These are phyloP conservation scores for Serendipita sp. DNA, from an alignment of 768 basidiomycete genomes.

Conservation along the genomic window DNA sequence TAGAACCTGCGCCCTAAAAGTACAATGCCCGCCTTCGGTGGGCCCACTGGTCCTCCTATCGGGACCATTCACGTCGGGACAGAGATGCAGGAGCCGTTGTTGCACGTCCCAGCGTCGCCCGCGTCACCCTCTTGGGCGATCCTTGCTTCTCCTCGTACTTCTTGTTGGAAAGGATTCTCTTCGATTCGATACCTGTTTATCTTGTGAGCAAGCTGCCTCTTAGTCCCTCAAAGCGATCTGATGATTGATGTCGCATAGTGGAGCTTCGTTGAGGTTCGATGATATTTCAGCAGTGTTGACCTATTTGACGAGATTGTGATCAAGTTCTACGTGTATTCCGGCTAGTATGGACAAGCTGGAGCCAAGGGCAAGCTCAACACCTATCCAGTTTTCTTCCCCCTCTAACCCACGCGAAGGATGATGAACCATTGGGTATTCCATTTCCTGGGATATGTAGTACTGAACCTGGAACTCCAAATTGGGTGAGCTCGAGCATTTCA, in stretches of 20 bases:
- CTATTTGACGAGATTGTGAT: not conserved
- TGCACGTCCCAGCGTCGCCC: not conserved
- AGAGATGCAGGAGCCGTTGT: not conserved
- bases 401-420: not conserved
- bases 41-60: not conserved
- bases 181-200: not conserved
- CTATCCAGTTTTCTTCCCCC: too few species aligned
- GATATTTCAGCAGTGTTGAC: not conserved
- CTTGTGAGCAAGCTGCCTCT: not conserved
- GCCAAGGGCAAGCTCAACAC: not conserved
- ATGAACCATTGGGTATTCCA: not conserved
- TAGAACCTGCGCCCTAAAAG: too few species aligned
- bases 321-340: conserved; percentile 3
- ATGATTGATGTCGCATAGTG: not conserved
- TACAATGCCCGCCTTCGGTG: not conserved
- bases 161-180: not conserved
- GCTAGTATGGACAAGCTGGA: not conserved
- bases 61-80: not conserved
- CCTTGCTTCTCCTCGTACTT: not conserved
- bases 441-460: not conserved
- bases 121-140: not conserved
- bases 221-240: not conserved
- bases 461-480: conserved; percentile 3
- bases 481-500: not conserved
- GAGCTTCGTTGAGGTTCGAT: not conserved